Evolutionary conservation across 2,329 filamentous ascomycete genomes (phyloP), one percentile per base, ranked within the genome.

Genomic region (Alternaria arborescens): DNA sequence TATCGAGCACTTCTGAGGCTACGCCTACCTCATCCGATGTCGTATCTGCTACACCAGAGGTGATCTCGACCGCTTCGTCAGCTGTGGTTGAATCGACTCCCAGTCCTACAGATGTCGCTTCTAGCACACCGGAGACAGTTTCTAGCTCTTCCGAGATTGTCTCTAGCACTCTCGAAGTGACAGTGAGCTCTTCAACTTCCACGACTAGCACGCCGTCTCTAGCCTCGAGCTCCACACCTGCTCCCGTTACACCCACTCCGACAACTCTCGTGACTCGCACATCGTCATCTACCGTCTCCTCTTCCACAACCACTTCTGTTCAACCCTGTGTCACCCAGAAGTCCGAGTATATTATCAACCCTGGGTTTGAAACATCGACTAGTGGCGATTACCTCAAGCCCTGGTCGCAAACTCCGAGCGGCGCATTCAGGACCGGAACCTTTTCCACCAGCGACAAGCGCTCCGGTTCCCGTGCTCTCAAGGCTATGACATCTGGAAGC

Each of bases 271-370:
- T 26, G 3, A 26, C 41, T 8, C 41, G 2, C 20, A 43, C 41
- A 1, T 64, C 58, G 16, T 68, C 64, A 34, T 60, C 51, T 1
- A 62, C 69, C 22, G n/a, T n/a, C n/a, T n/a, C n/a, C n/a, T n/a
- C n/a, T n/a, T n/a, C n/a, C n/a, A n/a, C n/a, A n/a, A 3, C 22
- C 22, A 22, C 22, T 22, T 22, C 22, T 4, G 22, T 22, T 22
- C 22, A 22, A 4, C 22, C 22, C 22, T 22, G 22, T 4, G 4
- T 22, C 22, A 4, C 22, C 1, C 22, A 22, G 22, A 22, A 22
- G 22, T 4, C 22, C 22, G 22, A 22, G 22, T 22, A 22, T 4
- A 22, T 22, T 3, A 4, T 22, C 22, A 22, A 22, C 22, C 22
- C 22, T 4, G 22, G 22, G 4, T 22, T 22, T 4, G 22, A 22